Base-by-base conservation (phyloP, 345 rosid species). In the Eucalyptus pauciflora region DNA sequence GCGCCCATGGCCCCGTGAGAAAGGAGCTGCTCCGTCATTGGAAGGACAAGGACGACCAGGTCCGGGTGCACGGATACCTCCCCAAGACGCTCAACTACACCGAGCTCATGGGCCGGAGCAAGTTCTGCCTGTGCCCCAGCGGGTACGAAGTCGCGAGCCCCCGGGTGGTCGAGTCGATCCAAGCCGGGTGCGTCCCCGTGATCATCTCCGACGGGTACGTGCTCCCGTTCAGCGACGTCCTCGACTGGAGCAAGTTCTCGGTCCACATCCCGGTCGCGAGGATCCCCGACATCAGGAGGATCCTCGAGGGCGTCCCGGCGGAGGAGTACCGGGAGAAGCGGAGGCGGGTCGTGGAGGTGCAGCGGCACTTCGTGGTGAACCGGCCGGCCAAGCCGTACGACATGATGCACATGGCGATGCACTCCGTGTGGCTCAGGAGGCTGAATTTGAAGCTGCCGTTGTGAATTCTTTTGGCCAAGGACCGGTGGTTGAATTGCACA, bases 91-190 rank as follows among this genome's bases (percentile, higher is more conserved):
- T 88, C 64, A 90, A 91, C 83, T 93, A 94, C 93, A 87, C 87
- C 2, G 69, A 87, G 9, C 54, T 92, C 56, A 93, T 94, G 91
- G 86, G 91, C 51, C 89, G 31, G 52, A 90, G 90, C 90, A 91
- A 90, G 90, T 94, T 91, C 64, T 94, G 95, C 86, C 76, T 92
- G 58, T 93, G 95, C 91, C 95, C 94, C 3, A 94, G 95, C 51
- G 94, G 95, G 11, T 91, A 76, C 50, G 94, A 94, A 88, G 94
- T 94, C 20, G 95, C 95, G 11, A 94, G 95, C 45, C 95, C 94
- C 13, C 89, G 95, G 86, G n/a, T 92, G 16, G 93, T 91, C 2
- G 95, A 93, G 87, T 88, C 95, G 1, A 50, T 94, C 80, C 25
- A 87, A 33, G 86, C 92, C 4, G 94, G 93, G 6, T 94, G 95